phyloP scores from a whole-genome alignment of 108 stramenopile genomes.

The Cylindrotheca closterium region DNA sequence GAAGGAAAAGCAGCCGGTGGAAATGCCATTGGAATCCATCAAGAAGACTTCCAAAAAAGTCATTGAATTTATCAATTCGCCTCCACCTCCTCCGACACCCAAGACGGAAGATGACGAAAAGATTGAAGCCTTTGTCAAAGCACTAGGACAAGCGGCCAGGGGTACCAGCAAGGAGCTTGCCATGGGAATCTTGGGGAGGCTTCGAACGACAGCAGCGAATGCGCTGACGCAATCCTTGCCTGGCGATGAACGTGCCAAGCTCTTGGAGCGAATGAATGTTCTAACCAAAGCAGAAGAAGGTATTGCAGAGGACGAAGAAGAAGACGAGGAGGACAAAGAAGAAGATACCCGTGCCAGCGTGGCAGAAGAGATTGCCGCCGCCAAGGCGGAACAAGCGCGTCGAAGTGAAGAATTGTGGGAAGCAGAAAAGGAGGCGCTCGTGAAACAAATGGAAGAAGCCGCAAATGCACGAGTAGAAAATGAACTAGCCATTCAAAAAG shows the following conservation, averaged over 20 bases:
- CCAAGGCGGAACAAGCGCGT: conserved; percentile 12
- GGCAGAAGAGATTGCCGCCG: conserved; percentile 22
- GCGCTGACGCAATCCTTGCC: conserved; percentile 26
- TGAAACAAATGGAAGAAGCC: conserved; percentile 17
- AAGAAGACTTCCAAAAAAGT: neutral
- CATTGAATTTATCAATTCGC: neutral
- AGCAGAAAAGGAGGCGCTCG: conserved; percentile 14
- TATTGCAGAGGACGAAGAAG: neutral
- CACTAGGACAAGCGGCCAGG: neutral
- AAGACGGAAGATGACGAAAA: neutral
- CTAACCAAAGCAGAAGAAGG: neutral
- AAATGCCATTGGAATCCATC: neutral
- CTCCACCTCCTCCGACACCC: neutral
- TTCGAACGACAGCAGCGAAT: conserved; percentile 33
- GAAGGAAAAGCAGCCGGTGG: neutral
- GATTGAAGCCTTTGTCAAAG: neutral
- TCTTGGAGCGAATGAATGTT: conserved; percentile 2
- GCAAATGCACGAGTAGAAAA: conserved; percentile 16
- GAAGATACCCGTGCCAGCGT: conserved; percentile 9
- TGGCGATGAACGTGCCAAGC: conserved; percentile 31
- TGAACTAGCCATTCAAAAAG: conserved; percentile 13
- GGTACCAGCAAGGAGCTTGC: neutral
- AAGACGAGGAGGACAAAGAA: neutral
- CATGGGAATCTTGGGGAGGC: neutral
- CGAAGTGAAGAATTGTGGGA: conserved; percentile 9